Evolutionary conservation across 345 rosid genomes (phyloP), one percentile per base, ranked within the genome.

Genomic region (Eucalyptus marginata): DNA sequence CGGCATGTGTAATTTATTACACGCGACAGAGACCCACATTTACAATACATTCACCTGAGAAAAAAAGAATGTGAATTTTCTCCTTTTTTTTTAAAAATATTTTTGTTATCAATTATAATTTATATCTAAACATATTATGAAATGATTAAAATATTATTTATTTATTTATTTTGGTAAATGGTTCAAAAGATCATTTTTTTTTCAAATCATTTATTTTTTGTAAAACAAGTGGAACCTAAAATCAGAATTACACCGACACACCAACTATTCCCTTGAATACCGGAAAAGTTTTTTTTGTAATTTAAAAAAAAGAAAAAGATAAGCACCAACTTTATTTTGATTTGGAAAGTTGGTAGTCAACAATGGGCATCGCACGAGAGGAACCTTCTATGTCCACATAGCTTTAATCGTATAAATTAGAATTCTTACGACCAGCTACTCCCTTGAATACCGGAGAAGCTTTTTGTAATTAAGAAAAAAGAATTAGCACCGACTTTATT

Each of bases 191-290:
- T 33, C 7, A 3, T 2, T 7, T 71, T 68, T 16, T 33, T 33
- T 68, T 18, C 3, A 10, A 71, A 33, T 71, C 0, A 18, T 71
- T 71, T 10, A 9, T 33, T 33, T 33, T 33, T 7, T 6, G 1
- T 13, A 2, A 71, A 71, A 18, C 0, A 33, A 71, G 1, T 4
- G 0, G 13, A 33, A 13, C 6, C 25, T 17, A 68, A 33, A 17
- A 68, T 68, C 0, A 16, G 1, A 17, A 68, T n/a, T n/a, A n/a
- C n/a, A n/a, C n/a, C n/a, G n/a, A n/a, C n/a, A n/a, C n/a, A n/a
- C 25, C 44, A 68, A 68, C 81, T 33, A 68, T 44, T 68, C 44
- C 81, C 25, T 68, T 17, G 13, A 8, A 10, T 33, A 10, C 25
- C 2, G 12, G 4, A 33, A 31, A 16, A 1, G 2, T 24, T 31